Percentiles rank a stretch among this genome's conserved stretches.
These are phyloP conservation scores for Geotrichum restrictum DNA, from an alignment of 1,139 yeast species.

Conservation along the genomic window DNA sequence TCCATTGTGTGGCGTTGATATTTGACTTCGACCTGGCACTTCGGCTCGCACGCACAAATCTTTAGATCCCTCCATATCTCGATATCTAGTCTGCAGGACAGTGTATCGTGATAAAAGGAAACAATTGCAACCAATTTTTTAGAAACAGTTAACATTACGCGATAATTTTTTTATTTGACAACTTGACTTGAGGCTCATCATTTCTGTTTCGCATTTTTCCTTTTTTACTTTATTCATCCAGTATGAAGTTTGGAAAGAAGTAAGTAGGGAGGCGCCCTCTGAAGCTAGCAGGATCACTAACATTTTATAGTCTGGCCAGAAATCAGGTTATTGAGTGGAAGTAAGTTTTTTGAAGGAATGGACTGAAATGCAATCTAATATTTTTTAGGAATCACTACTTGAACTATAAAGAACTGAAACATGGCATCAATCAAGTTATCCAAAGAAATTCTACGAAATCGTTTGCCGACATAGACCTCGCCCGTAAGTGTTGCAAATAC, in stretches of 20 bases:
- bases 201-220: not conserved
- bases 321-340: conserved; percentile 95
- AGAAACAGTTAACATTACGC: too few species aligned
- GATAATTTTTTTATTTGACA: too few species aligned
- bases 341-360: too few species aligned
- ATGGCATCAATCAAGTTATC: conserved; percentile 59
- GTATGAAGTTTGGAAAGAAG: conserved; percentile 85
- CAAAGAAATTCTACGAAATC: conserved; percentile 17
- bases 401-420: conserved; percentile 82
- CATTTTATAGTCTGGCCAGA: conserved; percentile 53
- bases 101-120: too few species aligned
- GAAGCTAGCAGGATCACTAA: not conserved
- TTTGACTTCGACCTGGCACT: too few species aligned
- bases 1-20: too few species aligned
- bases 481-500: conserved; percentile 28
- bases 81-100: too few species aligned
- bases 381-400: conserved; percentile 53
- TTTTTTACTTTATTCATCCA: not conserved
- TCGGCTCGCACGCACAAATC: too few species aligned
- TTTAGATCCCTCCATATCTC: too few species aligned
- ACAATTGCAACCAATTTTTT: too few species aligned
- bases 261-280: conserved; percentile 28
- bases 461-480: conserved; percentile 28
- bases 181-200: not conserved
- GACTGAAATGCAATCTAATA: too few species aligned